phyloP scores from a whole-genome alignment of 2,329 filamentous ascomycete genomes.

The Colletotrichum melonis region DNA sequence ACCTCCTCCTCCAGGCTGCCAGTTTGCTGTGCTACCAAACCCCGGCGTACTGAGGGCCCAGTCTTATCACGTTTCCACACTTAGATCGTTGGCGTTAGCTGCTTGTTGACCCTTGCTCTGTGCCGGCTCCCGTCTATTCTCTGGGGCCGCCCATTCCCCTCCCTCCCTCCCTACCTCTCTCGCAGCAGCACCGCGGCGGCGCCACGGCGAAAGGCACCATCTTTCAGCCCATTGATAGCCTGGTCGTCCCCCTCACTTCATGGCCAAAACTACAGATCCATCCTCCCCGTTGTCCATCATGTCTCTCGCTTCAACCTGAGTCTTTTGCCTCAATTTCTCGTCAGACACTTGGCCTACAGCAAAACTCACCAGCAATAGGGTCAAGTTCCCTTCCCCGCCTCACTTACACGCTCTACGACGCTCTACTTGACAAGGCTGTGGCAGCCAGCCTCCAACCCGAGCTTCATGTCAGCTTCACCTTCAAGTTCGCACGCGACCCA shows the following conservation, averaged over 20 bases:
- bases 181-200: slow-evolving; percentile 2
- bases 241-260: slow-evolving; percentile 29
- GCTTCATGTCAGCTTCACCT: slow-evolving; percentile 39
- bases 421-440: slow-evolving; percentile 30
- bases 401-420: slow-evolving; percentile 23
- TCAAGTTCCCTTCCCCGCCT: neutral
- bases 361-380: neutral
- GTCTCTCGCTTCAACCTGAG: neutral
- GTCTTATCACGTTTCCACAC: slow-evolving; percentile 7
- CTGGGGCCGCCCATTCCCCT: slow-evolving; percentile 4
- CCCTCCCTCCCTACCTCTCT: neutral
- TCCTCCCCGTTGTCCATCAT: slow-evolving; percentile 8
- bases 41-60: neutral
- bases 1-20: slow-evolving; percentile 22
- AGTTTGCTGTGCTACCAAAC: slow-evolving; percentile 19
- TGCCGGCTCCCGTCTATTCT: slow-evolving; percentile 17
- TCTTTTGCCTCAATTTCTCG: neutral
- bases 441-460: slow-evolving; percentile 9
- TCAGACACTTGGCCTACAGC: neutral
- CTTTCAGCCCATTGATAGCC: slow-evolving; percentile 34
- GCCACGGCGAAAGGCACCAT: slow-evolving; percentile 13
- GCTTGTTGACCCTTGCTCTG: slow-evolving; percentile 18
- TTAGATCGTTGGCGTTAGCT: slow-evolving; percentile 1
- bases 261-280: neutral
- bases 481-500: slow-evolving; percentile 43